Base-by-base conservation (phyloP, 768 basidiomycete species). In the Mycena albidolilacea region DNA sequence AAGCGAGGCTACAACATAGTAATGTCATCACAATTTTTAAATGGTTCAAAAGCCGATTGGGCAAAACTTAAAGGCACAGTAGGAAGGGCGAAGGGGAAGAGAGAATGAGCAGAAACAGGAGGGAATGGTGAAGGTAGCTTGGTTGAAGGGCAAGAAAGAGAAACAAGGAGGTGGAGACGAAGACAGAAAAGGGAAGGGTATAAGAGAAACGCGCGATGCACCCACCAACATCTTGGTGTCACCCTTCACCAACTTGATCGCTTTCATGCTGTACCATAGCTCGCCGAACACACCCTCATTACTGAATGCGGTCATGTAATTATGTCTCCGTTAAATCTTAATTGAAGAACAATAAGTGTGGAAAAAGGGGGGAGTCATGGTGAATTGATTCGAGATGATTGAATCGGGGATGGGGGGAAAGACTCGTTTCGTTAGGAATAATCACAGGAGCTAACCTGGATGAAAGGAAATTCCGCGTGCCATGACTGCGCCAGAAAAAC, bases 221-320 rank as follows among this genome's bases (percentile, higher is more conserved):
- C 69, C 76, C 89, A 84, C 91, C 90, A 91, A 75, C 87, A 90
- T 0, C 85, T 90, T 0, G 89, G 89, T 0, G 91, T 92, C 15
- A 90, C 82, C 10, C 89, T 85, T 76, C 6, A 86, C 87, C 17
- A 91, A 81, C 74, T 90, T 89, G 63, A 92, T 87, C 0, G 83
- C 82, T 83, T 90, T 73, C 73, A 90, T 73, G 89, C 89, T 89
- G 81, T 94, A 95, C 70, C 91, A 94, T n/a, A 96, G 84, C 79
- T 95, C 94, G 3, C 93, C 93, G 67, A 95, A 93, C 7, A 90
- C 92, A 73, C 91, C 83, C 74, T 89, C 83, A 77, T 90, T 95
- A 9, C 86, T 80, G 50, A 92, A 83, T 1, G 89, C 77, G 0
- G 92, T 92, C 89, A 87, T 91, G 64, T 88, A 87, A 11, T 81